These are phyloP conservation scores for Leishmania arabica DNA, from an alignment of 208 protist species.

Conservation along the genomic window DNA sequence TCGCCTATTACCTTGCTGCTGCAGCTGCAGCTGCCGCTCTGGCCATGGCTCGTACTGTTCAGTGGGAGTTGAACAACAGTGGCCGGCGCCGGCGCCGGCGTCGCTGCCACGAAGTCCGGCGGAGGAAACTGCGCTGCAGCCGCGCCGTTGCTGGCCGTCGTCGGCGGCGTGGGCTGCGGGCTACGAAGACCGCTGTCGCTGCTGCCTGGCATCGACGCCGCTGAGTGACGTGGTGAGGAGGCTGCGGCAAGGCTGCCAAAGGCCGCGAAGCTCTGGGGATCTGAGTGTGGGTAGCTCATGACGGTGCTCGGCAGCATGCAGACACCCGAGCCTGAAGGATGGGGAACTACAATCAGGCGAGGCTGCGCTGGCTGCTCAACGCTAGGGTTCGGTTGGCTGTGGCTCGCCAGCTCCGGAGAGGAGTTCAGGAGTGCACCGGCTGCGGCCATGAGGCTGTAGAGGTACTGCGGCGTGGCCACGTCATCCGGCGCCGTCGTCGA, in stretches of 20 bases:
- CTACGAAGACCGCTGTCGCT: constrained; percentile 3
- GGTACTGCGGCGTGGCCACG: constrained; percentile 25
- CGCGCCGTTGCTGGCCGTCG: not conserved
- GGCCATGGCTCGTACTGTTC: constrained; percentile 8
- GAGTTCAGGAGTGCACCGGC: constrained; percentile 14
- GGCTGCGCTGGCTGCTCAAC: constrained; percentile 14
- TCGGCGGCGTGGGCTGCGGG: not conserved
- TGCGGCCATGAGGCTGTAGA: constrained; percentile 31
- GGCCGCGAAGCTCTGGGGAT: not conserved
- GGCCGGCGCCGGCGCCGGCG: constrained; percentile 22
- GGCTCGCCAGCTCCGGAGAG: not conserved
- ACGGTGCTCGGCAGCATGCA: constrained; percentile 22
- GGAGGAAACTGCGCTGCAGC: not conserved
- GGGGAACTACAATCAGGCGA: constrained; percentile 22
- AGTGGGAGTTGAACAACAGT: constrained; percentile 30
- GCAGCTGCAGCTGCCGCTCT: constrained; percentile 1
- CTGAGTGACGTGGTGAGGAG: not conserved
- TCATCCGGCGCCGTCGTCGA: constrained; percentile 10
- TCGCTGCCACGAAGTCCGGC: not conserved
- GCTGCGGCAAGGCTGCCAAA: not conserved
- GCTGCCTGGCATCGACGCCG: not conserved
- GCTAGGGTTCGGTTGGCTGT: not conserved
- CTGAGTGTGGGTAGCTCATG: constrained; percentile 15
- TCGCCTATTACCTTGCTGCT: constrained; percentile 17
- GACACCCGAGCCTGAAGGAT: constrained; percentile 16